A percentile compares a stretch with the other conserved stretches of the same genome.
These are phyloP conservation scores for Xylariaceae sp. DNA, from an alignment of 2,329 filamentous ascomycete species.

Conservation along the genomic window DNA sequence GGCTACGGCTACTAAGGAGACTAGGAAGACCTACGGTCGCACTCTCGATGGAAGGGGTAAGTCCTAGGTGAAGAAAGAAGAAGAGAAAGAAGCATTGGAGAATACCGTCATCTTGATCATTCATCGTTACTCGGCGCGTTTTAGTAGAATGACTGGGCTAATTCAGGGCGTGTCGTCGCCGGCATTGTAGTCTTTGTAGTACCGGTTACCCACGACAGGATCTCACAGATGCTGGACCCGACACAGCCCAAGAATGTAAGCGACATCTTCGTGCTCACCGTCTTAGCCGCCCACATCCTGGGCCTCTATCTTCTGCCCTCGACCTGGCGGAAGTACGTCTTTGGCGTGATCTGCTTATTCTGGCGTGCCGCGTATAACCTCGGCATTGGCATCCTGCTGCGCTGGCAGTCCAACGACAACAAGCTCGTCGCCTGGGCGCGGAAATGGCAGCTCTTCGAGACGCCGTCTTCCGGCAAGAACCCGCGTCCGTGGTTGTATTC, in stretches of 20 bases:
- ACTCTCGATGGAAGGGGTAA: conserved; percentile 86
- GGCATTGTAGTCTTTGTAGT: conserved; percentile 75
- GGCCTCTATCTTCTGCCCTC: conserved; percentile 68
- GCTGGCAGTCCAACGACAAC: conserved; percentile 84
- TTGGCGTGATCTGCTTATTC: conserved; percentile 80
- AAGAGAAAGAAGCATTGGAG: background rate
- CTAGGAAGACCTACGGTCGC: conserved; percentile 79
- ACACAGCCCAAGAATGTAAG: conserved; percentile 93
- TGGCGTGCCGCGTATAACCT: conserved; percentile 92
- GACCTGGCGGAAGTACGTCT: conserved; percentile 65
- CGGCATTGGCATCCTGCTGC: conserved; percentile 85
- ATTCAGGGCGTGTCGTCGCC: background rate
- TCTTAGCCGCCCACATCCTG: conserved; percentile 70
- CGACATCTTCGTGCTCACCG: conserved; percentile 71
- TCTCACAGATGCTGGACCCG: conserved; percentile 91
- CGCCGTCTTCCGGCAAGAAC: conserved; percentile 74
- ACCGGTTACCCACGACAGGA: conserved; percentile 96
- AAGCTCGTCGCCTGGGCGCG: conserved; percentile 83
- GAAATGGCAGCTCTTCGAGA: conserved; percentile 79
- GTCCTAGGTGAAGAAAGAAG: conserved; percentile 32
- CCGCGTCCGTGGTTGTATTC: conserved; percentile 77
- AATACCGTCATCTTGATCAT: background rate
- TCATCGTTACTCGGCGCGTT: background rate
- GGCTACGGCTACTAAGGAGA: conserved; percentile 14
- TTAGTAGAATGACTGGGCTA: background rate